These are phyloP conservation scores for Aaosphaeria pasadenensis DNA, from an alignment of 2,329 filamentous ascomycete genomes.

Conservation along the genomic window DNA sequence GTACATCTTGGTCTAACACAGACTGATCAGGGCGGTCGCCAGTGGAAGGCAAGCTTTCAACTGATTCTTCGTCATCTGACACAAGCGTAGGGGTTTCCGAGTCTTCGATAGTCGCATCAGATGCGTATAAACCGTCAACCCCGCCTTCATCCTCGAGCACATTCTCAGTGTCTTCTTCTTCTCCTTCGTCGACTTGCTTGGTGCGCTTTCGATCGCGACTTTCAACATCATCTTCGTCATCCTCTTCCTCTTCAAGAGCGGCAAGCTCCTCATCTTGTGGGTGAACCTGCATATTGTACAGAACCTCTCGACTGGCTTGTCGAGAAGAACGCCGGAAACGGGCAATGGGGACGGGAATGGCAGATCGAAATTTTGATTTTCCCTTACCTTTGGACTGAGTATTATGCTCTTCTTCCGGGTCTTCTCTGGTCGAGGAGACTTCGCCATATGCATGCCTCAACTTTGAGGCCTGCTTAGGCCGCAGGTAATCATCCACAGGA, in stretches of 20 bases:
- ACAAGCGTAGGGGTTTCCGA: too few species aligned
- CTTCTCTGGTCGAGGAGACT: slow-evolving; percentile 2
- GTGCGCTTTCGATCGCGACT: background rate
- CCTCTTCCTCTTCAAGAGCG: slow-evolving; percentile 1
- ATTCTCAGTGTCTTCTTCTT: background rate
- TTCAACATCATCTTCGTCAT: background rate
- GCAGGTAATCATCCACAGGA: slow-evolving; percentile 29
- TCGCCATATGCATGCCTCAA: slow-evolving; percentile 18
- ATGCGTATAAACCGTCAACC: too few species aligned
- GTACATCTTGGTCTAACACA: background rate
- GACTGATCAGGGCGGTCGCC: background rate
- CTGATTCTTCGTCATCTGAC: too few species aligned
- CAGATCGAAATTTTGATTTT: background rate
- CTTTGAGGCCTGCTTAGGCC: slow-evolving; percentile 25
- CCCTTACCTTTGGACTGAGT: background rate
- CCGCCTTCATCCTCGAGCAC: background rate
- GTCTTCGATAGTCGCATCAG: background rate
- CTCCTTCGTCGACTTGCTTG: background rate
- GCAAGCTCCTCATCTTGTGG: slow-evolving; percentile 22
- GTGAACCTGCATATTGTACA: slow-evolving; percentile 25
- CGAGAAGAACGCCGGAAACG: slow-evolving; percentile 21
- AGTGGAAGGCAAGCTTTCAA: too few species aligned
- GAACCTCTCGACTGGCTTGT: slow-evolving; percentile 10
- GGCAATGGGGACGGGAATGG: background rate
- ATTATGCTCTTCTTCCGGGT: slow-evolving; percentile 5